phyloP scores from a whole-genome alignment of 768 basidiomycete genomes.

The Termitomyces sp. region DNA sequence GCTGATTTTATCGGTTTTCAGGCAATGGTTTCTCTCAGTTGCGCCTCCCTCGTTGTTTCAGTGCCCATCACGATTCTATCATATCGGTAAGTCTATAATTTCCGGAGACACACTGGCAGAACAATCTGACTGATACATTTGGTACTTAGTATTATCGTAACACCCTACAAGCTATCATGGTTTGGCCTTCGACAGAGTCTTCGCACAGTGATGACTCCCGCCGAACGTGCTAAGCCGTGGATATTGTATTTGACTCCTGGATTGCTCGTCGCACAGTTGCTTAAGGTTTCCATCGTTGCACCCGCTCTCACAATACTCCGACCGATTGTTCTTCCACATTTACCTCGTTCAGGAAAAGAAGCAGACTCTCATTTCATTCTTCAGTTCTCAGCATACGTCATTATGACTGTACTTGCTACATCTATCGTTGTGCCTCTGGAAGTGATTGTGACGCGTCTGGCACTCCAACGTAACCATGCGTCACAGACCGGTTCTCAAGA shows the following conservation, averaged over 20 bases:
- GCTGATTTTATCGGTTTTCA: not conserved
- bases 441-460: constrained; percentile 67
- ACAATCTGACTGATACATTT: constrained; percentile 1
- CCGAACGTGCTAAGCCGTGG: constrained; percentile 74
- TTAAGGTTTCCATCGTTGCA: constrained; percentile 35
- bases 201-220: constrained; percentile 70
- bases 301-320: not conserved
- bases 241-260: constrained; percentile 74
- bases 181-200: constrained; percentile 52
- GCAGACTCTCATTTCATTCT: not conserved
- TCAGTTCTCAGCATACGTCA: constrained; percentile 19
- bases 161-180: constrained; percentile 68
- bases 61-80: constrained; percentile 5
- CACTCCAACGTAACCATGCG: constrained; percentile 78
- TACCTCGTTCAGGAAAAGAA: not conserved
- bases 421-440: constrained; percentile 65
- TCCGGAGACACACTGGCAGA: not conserved
- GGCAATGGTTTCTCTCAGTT: not conserved
- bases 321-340: not conserved
- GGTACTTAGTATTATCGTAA: constrained; percentile 64
- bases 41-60: not conserved
- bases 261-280: constrained; percentile 51
- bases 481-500: constrained; percentile 40
- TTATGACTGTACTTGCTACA: constrained; percentile 49
- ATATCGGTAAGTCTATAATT: constrained; percentile 5